Evolutionary conservation across 2,329 filamentous ascomycete species (phyloP), one percentile per base, ranked within the genome.

Genomic region (Ceratocystis alfenasii): DNA sequence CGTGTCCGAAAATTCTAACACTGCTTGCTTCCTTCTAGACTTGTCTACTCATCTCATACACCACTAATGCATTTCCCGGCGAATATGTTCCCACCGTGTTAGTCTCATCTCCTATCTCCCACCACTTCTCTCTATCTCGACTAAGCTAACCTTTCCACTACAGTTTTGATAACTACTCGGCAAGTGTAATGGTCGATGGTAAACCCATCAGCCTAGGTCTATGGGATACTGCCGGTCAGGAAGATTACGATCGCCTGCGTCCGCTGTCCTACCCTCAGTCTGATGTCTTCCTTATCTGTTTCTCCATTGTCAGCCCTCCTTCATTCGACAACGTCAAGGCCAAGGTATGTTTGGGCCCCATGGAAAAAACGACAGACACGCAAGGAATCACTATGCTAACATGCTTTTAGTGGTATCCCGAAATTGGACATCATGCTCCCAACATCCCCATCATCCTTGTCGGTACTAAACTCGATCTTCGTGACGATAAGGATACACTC

Each of bases 51-150:
- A 99, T 99, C 76, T 97, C 93, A 64, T 99, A 99, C 80, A 97
- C 94, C 70, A 99, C 94, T 70, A 99, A 97, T 80, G 94, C 94
- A 70, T 99, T 99, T 77, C 94, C 94, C n/a, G 94, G 94, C 77
- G 94, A 99, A 82, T 99, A 99, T 78, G 97, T 99, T 72, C 94
- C 94, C 71, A 99, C 94, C 72, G 94, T 99, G 89, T 94, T 79
- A 77, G 87, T 81, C 44, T 50, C 22, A 45, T 46, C 30, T 53
- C 15, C 45, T 45, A 17, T 41, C 30, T 20, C n/a, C 15, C 5
- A 5, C 50, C 8, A n/a, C 28, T 1, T 25, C 8, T 5, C 41
- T 20, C 53, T 55, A 41, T 20, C 41, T 60, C 44, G n/a, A 30
- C 15, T 41, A 41, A 6, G 15, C 28, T 46, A 30, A n/a, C 41